Base-by-base conservation (phyloP, 345 rosid genomes). In the Trapa incisa region DNA sequence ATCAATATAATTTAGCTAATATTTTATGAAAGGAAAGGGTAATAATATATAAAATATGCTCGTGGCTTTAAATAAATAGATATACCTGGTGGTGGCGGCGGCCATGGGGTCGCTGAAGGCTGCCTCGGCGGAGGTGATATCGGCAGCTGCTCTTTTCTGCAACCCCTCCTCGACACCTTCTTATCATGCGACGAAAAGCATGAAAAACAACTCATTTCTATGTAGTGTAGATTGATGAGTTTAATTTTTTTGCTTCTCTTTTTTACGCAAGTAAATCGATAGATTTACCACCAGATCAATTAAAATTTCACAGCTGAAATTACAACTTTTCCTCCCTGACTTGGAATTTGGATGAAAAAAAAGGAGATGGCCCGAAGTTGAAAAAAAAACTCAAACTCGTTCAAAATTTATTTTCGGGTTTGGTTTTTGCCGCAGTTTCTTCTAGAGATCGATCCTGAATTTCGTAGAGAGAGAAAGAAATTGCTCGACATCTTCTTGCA, bases 151-250 rank as follows among this genome's bases (percentile, higher is more conserved):
- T 45, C 63, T 72, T 70, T 77, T 70, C 69, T 76, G 5, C 68
- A 41, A 35, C 74, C 22, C 62, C 71, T 78, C 68, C 60, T 80
- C 1, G 71, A 37, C 6, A 69, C 61, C 69, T 77, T 88, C 75
- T 78, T 84, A 48, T 80, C 94, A 1, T 82, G 82, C 39, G 83
- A 76, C 52, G 86, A 81, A 67, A 91, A 94, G 71, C 97, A 94
- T 9, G 85, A 71, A 80, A 86, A 87, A 74, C 97, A 90, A 77
- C 82, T 81, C 97, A 93, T 93, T 68, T 73, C 48, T 45, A 41
- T 3, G 7, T 57, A 64, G 38, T 16, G 16, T 13, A 10, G 0
- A 64, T 41, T 8, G 7, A 41, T 41, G 7, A 8, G 43, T 41
- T 41, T 41, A 41, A 22, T 22, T 22, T 22, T 22, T 22, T 22